Conservation (phyloP, 768 basidiomycete species). For the Amanita brunnescens region DNA sequence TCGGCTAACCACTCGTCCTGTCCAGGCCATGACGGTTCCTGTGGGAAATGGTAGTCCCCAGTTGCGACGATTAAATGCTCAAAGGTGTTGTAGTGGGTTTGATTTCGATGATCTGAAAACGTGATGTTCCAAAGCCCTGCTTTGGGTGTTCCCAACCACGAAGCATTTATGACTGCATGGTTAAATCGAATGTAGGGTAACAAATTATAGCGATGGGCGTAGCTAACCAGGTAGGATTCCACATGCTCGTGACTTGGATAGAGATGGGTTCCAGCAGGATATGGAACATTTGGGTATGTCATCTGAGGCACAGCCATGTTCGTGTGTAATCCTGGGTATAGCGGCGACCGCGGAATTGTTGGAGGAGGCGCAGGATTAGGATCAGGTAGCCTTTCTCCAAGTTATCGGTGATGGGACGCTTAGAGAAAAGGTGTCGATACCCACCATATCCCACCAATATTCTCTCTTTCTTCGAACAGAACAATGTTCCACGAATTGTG, state of each 20-base stretch:
- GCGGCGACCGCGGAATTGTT: conserved; percentile 40
- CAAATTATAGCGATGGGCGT: not conserved
- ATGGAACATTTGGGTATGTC: conserved; percentile 50
- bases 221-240: conserved; percentile 31
- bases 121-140: not conserved
- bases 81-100: conserved; percentile 20
- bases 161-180: not conserved
- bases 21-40: conserved; percentile 35
- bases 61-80: conserved; percentile 49
- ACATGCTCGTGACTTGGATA: conserved; percentile 40
- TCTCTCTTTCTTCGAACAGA: conserved; percentile 43
- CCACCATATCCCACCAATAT: conserved; percentile 52
- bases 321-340: conserved; percentile 45
- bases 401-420: not conserved
- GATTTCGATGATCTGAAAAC: not conserved
- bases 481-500: conserved; percentile 37
- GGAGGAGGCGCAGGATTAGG: conserved; percentile 27
- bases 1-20: conserved; percentile 39
- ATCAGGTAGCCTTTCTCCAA: conserved; percentile 24
- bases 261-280: conserved; percentile 39
- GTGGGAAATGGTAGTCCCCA: conserved; percentile 48
- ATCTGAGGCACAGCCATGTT: conserved; percentile 51
- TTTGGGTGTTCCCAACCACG: not conserved
- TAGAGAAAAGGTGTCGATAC: conserved; percentile 3
- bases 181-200: not conserved